Conservation (phyloP, 768 basidiomycete genomes). For the Naganishia vishniacii region DNA sequence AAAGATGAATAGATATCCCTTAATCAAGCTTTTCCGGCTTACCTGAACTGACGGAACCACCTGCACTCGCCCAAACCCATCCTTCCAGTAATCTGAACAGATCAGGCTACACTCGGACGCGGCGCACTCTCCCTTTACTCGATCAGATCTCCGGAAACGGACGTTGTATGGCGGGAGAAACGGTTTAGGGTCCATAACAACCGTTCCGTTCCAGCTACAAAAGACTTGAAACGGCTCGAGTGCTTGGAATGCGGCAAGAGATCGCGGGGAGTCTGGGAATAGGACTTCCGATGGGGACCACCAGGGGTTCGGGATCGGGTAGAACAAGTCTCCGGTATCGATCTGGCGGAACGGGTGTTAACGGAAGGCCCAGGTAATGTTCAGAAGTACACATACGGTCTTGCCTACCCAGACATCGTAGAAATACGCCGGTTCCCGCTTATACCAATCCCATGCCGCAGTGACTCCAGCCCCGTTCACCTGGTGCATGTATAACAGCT, state of each 20-base stretch:
- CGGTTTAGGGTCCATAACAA: constrained; percentile 40
- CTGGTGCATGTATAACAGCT: constrained; percentile 44
- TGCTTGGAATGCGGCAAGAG: constrained; percentile 28
- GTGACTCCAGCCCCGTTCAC: constrained; percentile 38
- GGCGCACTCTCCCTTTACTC: constrained; percentile 39
- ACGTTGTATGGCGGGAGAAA: constrained; percentile 46
- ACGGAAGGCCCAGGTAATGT: background rate
- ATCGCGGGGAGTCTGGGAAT: constrained; percentile 34
- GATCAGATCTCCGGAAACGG: constrained; percentile 41
- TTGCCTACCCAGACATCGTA: constrained; percentile 48
- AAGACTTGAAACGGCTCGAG: constrained; percentile 45
- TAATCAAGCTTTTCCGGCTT: too few species aligned
- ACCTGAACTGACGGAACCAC: constrained; percentile 48
- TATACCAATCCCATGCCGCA: constrained; percentile 46
- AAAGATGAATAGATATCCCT: too few species aligned
- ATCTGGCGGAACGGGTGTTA: constrained; percentile 22
- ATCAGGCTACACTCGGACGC: constrained; percentile 42
- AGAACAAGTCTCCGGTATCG: constrained; percentile 45
- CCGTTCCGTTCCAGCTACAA: constrained; percentile 48
- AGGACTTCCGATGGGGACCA: constrained; percentile 44
- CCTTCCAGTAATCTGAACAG: constrained; percentile 43
- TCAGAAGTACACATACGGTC: constrained; percentile 35
- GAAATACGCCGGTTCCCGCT: constrained; percentile 41
- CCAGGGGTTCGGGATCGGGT: constrained; percentile 41
- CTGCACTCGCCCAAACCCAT: constrained; percentile 41